Percentiles rank a stretch among this genome's conserved stretches.
Evolutionary conservation across 2,329 filamentous ascomycete genomes (phyloP).

Genomic region (Ceratocystiopsis brevicomis): DNA sequence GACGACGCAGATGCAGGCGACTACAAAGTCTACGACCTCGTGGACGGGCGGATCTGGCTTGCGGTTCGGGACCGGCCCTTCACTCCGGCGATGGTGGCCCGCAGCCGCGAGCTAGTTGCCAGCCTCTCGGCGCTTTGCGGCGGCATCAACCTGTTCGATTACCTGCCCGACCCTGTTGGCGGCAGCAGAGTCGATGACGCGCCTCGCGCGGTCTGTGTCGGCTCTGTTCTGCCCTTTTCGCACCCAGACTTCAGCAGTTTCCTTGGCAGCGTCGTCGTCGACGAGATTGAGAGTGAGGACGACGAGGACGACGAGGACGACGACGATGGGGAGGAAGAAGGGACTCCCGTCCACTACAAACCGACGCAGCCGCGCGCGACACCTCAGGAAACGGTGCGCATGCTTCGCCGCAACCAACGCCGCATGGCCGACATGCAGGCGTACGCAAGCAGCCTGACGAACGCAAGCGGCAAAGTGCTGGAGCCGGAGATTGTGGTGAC

Average conservation of each 20-base stretch:
- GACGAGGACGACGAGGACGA: background rate
- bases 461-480: conserved; percentile 40
- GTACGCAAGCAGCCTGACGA: conserved; percentile 53
- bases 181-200: no score
- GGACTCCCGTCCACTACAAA: background rate
- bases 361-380: no score
- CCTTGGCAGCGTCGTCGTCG: conserved; percentile 23
- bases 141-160: background rate
- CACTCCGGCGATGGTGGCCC: background rate
- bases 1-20: background rate
- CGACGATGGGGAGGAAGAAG: no score
- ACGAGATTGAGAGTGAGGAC: conserved; percentile 3
- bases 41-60: conserved; percentile 11
- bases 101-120: background rate
- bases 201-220: no score
- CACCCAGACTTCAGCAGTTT: conserved; percentile 27
- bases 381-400: no score
- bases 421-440: conserved; percentile 48
- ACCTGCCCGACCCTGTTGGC: background rate
- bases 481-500: conserved; percentile 46
- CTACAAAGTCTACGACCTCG: conserved; percentile 11
- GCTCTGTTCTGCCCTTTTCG: conserved; percentile 25
- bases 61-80: background rate
- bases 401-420: conserved; percentile 28
- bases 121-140: background rate